These are phyloP conservation scores for Mortierella sp. DNA, from an alignment of 371 early-diverging fungal species.

Conservation along the genomic window DNA sequence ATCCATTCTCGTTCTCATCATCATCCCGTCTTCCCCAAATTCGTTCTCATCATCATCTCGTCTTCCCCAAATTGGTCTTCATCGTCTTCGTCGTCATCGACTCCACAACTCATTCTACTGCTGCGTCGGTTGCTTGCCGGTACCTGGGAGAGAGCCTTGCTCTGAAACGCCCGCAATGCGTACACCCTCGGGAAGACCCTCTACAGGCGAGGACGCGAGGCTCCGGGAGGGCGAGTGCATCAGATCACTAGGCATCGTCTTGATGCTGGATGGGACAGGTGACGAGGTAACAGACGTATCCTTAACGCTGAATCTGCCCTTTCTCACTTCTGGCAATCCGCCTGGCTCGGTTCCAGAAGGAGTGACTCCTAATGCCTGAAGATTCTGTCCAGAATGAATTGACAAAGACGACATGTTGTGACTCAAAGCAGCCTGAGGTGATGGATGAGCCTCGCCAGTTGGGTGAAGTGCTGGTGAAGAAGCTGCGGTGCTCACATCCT, in stretches of 20 bases:
- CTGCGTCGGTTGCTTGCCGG: background rate
- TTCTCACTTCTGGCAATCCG: constrained; percentile 36
- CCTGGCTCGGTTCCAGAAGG: constrained; percentile 10
- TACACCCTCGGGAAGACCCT: constrained; percentile 36
- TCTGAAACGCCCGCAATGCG: constrained; percentile 28
- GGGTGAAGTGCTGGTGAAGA: constrained; percentile 28
- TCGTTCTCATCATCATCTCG: background rate
- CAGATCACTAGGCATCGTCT: constrained; percentile 29
- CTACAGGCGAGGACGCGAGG: constrained; percentile 46
- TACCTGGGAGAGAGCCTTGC: constrained; percentile 27
- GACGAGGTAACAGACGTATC: constrained; percentile 36
- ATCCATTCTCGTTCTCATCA: background rate
- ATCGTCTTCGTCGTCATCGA: background rate
- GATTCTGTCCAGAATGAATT: constrained; percentile 19
- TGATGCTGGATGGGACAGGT: constrained; percentile 31
- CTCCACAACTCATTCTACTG: background rate
- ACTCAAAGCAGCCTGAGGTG: constrained; percentile 11
- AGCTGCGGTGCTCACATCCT: constrained; percentile 44
- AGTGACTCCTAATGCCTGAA: constrained; percentile 42
- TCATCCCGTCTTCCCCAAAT: background rate
- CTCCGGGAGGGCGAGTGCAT: constrained; percentile 41
- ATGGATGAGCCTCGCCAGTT: constrained; percentile 9
- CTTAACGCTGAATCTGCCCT: constrained; percentile 56
- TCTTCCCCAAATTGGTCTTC: background rate
- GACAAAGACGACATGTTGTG: constrained; percentile 13